Conservation (phyloP, 1,139 yeast genomes). For the Candida sanyaensis region DNA sequence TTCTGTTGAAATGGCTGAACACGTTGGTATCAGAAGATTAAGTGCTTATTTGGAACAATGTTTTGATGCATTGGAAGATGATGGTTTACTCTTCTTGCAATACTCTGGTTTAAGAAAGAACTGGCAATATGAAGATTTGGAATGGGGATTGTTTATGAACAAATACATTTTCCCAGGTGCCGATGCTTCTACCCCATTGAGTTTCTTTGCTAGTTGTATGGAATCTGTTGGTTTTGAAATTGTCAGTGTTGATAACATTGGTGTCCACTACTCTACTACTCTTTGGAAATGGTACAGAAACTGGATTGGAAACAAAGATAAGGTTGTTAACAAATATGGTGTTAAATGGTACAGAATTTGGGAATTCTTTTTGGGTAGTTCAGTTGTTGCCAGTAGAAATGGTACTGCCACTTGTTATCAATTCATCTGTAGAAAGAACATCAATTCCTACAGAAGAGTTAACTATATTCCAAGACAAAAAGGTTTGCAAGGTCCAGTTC, state of each 20-base stretch:
- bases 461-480: conserved; percentile 78
- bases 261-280: conserved; percentile 91
- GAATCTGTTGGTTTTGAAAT: conserved; percentile 89
- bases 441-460: conserved; percentile 81
- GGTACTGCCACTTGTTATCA: conserved; percentile 94
- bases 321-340: conserved; percentile 80
- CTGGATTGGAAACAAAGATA: conserved; percentile 85
- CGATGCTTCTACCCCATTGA: conserved; percentile 92
- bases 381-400: conserved; percentile 85
- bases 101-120: conserved; percentile 88
- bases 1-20: conserved; percentile 95
- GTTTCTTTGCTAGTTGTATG: conserved; percentile 73
- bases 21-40: conserved; percentile 89
- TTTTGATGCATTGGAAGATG: conserved; percentile 85
- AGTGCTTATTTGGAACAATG: conserved; percentile 76
- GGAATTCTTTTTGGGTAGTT: conserved; percentile 85
- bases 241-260: conserved; percentile 82
- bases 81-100: conserved; percentile 84
- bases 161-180: conserved; percentile 98
- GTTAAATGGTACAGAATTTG: conserved; percentile 90
- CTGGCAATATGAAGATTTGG: conserved; percentile 93
- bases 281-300: conserved; percentile 95
- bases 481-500: conserved; percentile 70
- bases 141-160: conserved; percentile 97
- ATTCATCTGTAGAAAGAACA: conserved; percentile 85